phyloP scores from a whole-genome alignment of 495 filamentous ascomycete genomes.

The Monascus purpureus region DNA sequence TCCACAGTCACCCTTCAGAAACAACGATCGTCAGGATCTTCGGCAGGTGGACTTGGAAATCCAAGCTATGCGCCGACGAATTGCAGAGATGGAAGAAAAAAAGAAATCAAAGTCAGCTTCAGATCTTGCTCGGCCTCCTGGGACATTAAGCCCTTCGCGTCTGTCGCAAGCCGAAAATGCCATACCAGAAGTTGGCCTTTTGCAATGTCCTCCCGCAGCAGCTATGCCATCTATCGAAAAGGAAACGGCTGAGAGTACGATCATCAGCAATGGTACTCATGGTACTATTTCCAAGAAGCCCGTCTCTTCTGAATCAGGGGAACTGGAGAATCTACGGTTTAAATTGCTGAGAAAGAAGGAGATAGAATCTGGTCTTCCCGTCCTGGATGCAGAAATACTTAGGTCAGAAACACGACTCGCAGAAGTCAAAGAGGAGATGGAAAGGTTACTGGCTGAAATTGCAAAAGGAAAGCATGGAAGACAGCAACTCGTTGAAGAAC shows the following conservation, averaged over 20 bases:
- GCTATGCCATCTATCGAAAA: neutral
- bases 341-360: slow-evolving; percentile 35
- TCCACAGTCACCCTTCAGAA: slow-evolving; percentile 17
- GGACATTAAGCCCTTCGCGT: slow-evolving; percentile 7
- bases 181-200: slow-evolving; percentile 4
- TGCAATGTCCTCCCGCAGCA: slow-evolving; percentile 1
- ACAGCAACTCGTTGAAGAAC: slow-evolving; percentile 37
- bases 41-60: slow-evolving; percentile 54
- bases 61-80: slow-evolving; percentile 56
- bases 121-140: slow-evolving; percentile 23
- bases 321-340: slow-evolving; percentile 13
- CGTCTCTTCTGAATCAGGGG: slow-evolving; percentile 8
- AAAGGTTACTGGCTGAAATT: slow-evolving; percentile 43
- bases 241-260: neutral
- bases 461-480: slow-evolving; percentile 26
- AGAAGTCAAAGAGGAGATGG: slow-evolving; percentile 41
- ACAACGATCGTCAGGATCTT: slow-evolving; percentile 41
- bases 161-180: slow-evolving; percentile 10
- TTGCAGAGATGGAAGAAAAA: slow-evolving; percentile 61
- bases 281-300: neutral
- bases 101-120: slow-evolving; percentile 40
- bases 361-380: slow-evolving; percentile 43
- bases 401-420: slow-evolving; percentile 33
- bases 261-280: neutral
- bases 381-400: slow-evolving; percentile 40